A percentile compares a stretch with the other conserved stretches of the same genome.
These are phyloP conservation scores for Lecanosticta acicola DNA, from an alignment of 2,329 filamentous ascomycete species.

Conservation along the genomic window DNA sequence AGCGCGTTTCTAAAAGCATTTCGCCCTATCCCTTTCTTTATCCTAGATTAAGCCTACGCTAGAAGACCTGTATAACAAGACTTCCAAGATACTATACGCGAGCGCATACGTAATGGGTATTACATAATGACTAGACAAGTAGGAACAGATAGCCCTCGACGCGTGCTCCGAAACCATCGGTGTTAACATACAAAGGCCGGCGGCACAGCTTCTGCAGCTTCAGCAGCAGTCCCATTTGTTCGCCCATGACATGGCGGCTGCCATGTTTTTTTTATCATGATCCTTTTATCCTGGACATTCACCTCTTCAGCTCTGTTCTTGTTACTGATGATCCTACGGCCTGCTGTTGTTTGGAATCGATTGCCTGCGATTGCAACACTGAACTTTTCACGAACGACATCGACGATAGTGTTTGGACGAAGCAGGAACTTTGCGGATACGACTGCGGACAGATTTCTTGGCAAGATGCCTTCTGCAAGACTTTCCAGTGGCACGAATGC, in stretches of 20 bases:
- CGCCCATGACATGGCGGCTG: background rate
- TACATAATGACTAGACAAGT: no score
- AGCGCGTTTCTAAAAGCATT: no score
- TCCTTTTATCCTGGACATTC: background rate
- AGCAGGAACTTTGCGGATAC: background rate
- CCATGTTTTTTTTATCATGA: no score
- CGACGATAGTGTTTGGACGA: background rate
- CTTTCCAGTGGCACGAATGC: slow-evolving; percentile 14
- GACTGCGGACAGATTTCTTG: background rate
- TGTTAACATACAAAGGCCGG: no score
- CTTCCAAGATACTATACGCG: no score
- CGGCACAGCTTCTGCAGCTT: background rate
- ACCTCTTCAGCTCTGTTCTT: background rate
- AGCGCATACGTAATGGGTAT: no score
- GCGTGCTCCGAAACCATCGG: no score
- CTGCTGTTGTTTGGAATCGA: background rate
- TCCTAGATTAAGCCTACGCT: no score
- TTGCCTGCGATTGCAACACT: background rate
- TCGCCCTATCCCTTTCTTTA: no score
- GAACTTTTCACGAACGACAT: background rate
- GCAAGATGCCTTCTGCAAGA: slow-evolving; percentile 7
- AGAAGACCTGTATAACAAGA: no score
- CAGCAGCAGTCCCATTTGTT: background rate
- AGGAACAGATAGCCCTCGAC: no score
- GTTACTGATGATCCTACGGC: background rate